These are phyloP conservation scores for Camellia sinensis DNA, from an alignment of 148 eudicot species.

Conservation along the genomic window DNA sequence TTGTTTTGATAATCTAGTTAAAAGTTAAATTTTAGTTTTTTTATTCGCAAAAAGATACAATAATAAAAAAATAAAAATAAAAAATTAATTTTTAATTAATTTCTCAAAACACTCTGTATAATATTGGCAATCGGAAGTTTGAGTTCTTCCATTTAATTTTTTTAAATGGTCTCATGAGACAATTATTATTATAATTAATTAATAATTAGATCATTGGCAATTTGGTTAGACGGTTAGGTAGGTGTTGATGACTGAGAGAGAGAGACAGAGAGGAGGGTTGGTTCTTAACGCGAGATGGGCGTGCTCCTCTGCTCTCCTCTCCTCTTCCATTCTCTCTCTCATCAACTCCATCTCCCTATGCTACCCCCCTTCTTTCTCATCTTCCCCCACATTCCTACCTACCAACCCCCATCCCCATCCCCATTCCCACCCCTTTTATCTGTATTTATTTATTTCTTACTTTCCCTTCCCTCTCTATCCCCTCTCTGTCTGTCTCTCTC, in stretches of 20 bases:
- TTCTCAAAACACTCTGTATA: too few relatives aligned
- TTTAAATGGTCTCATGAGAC: too few relatives aligned
- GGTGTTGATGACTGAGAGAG: neutral
- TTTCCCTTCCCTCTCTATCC: neutral
- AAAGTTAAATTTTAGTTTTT: too few relatives aligned
- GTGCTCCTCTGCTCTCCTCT: slow-evolving; percentile 12
- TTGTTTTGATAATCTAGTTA: too few relatives aligned
- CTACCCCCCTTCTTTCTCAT: neutral
- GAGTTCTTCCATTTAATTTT: too few relatives aligned
- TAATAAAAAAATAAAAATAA: too few relatives aligned
- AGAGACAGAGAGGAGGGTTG: neutral
- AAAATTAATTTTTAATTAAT: too few relatives aligned
- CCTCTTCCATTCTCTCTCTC: neutral
- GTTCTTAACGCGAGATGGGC: slow-evolving; percentile 8
- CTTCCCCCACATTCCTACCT: neutral
- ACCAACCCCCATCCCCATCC: too few relatives aligned
- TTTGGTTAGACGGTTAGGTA: neutral
- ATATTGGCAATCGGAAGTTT: too few relatives aligned
- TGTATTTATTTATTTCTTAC: neutral
- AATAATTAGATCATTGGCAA: too few relatives aligned
- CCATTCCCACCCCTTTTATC: neutral
- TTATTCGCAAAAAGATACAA: too few relatives aligned
- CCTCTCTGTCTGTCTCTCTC: neutral
- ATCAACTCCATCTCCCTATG: neutral
- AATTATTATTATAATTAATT: too few relatives aligned